Conservation (phyloP, 768 basidiomycete genomes). For the Pulveroboletus ravenelii region DNA sequence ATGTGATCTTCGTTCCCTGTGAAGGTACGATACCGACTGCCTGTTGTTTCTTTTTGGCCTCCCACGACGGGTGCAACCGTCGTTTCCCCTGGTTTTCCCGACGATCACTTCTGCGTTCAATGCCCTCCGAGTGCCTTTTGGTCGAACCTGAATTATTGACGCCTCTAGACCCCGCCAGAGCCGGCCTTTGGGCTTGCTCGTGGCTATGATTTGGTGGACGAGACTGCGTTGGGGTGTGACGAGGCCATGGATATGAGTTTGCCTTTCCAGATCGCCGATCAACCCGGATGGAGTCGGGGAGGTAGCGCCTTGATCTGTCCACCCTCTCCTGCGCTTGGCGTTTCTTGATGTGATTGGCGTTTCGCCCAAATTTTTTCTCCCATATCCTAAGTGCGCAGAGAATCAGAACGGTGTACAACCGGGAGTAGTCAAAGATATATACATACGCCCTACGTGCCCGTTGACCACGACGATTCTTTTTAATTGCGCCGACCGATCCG, state of each 20-base stretch:
- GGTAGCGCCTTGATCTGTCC: constrained; percentile 12
- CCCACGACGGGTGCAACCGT: constrained; percentile 92
- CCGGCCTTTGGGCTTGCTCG: neutral
- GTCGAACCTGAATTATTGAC: neutral
- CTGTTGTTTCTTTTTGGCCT: constrained; percentile 81
- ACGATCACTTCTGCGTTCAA: neutral
- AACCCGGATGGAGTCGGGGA: constrained; percentile 6
- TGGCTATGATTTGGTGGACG: neutral
- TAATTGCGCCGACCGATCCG: constrained; percentile 46
- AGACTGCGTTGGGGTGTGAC: neutral
- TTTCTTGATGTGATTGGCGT: constrained; percentile 88
- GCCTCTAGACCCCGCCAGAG: neutral
- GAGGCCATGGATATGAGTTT: neutral
- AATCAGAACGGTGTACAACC: neutral
- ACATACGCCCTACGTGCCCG: constrained; percentile 92
- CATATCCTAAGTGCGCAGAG: constrained; percentile 62
- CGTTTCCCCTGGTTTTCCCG: constrained; percentile 12
- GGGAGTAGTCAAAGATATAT: neutral
- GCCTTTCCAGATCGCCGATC: constrained; percentile 19
- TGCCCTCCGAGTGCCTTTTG: neutral
- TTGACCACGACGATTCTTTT: constrained; percentile 91
- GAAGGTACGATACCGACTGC: constrained; percentile 56
- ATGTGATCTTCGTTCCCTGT: constrained; percentile 85
- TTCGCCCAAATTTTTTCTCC: constrained; percentile 93
- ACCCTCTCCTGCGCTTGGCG: constrained; percentile 27